phyloP scores from a whole-genome alignment of 1,139 yeast species.

The Casaregolazyma lundiana region DNA sequence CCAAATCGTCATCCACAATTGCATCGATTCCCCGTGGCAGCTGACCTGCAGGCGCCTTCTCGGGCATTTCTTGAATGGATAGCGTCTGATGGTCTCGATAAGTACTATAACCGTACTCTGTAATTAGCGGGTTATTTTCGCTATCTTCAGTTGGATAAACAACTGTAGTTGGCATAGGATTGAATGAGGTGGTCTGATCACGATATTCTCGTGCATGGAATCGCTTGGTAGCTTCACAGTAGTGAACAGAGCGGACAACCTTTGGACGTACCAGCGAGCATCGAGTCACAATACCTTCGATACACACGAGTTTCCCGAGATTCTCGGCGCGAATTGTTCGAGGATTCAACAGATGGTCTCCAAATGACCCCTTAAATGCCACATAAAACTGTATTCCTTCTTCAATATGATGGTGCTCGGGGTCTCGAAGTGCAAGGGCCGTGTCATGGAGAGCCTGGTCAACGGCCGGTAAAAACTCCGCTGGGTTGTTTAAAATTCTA shows the following conservation, averaged over 20 bases:
- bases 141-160: slow-evolving; percentile 92
- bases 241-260: slow-evolving; percentile 87
- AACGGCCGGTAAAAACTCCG: slow-evolving; percentile 85
- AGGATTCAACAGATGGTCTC: slow-evolving; percentile 82
- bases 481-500: slow-evolving; percentile 58
- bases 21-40: slow-evolving; percentile 90
- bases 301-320: slow-evolving; percentile 75
- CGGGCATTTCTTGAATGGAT: slow-evolving; percentile 97
- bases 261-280: slow-evolving; percentile 93
- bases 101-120: slow-evolving; percentile 92
- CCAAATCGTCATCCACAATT: slow-evolving; percentile 88
- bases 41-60: slow-evolving; percentile 97
- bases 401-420: slow-evolving; percentile 43
- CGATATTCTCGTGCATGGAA: slow-evolving; percentile 90
- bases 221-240: slow-evolving; percentile 76
- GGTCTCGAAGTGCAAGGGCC: slow-evolving; percentile 46
- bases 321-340: slow-evolving; percentile 75
- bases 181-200: slow-evolving; percentile 88
- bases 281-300: slow-evolving; percentile 94
- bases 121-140: slow-evolving; percentile 79
- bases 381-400: slow-evolving; percentile 60
- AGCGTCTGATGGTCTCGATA: slow-evolving; percentile 92
- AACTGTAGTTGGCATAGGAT: slow-evolving; percentile 78
- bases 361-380: slow-evolving; percentile 89
- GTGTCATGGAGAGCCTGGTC: slow-evolving; percentile 80